Conservation (phyloP, 108 stramenopile genomes). For the Fragilaria crotonensis region DNA sequence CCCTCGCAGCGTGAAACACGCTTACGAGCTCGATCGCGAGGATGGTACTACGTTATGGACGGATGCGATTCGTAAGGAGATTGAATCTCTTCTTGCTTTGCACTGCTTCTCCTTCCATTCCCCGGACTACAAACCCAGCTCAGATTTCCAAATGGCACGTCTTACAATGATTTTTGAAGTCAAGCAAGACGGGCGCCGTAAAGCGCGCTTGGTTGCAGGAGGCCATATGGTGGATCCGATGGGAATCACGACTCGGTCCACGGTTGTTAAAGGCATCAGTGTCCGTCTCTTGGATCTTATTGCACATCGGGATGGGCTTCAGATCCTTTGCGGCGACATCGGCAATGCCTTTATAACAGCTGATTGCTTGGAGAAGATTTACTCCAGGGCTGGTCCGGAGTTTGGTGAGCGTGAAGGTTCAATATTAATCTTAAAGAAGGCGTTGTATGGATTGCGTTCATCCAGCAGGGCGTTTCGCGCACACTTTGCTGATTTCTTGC, state of each 20-base stretch:
- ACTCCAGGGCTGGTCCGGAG: background rate
- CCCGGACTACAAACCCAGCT: background rate
- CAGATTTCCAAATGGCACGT: background rate
- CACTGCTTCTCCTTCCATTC: background rate
- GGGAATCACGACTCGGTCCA: background rate
- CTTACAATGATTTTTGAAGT: constrained; percentile 12
- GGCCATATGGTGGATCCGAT: constrained; percentile 6
- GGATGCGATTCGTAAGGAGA: constrained; percentile 14
- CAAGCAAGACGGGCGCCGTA: constrained; percentile 16
- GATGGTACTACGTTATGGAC: constrained; percentile 9
- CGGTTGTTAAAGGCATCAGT: background rate
- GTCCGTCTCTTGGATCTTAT: background rate
- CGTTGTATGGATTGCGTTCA: background rate
- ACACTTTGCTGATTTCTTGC: no score
- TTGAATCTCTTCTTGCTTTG: constrained; percentile 3
- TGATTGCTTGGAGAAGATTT: background rate
- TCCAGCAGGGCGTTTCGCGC: no score
- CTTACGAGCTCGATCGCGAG: constrained; percentile 18
- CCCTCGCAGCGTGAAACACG: constrained; percentile 22
- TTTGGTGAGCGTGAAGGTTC: background rate
- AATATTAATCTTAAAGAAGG: background rate
- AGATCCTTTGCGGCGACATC: background rate
- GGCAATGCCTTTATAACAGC: constrained; percentile 1
- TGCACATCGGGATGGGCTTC: background rate
- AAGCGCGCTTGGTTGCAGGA: constrained; percentile 18